Percentiles rank a stretch among this genome's conserved stretches.
These are phyloP conservation scores for Mortierella sp. DNA, from an alignment of 371 early-diverging fungal genomes.

Conservation along the genomic window DNA sequence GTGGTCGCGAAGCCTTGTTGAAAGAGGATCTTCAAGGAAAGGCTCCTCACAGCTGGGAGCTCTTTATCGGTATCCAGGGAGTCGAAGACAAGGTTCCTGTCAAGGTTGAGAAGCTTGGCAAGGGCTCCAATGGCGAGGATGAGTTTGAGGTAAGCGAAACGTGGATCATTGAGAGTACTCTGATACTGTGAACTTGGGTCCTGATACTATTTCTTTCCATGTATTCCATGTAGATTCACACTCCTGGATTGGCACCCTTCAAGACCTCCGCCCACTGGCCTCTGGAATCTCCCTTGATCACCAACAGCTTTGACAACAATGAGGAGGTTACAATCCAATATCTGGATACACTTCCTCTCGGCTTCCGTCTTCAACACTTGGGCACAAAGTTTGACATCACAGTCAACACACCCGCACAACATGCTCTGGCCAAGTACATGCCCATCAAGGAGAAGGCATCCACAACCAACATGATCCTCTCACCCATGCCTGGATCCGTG, in stretches of 20 bases:
- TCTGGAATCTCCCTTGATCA: conserved; percentile 78
- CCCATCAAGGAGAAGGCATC: conserved; percentile 79
- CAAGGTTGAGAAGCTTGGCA: conserved; percentile 51
- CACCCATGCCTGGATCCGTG: conserved; percentile 96
- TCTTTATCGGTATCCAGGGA: conserved; percentile 67
- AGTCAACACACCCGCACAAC: conserved; percentile 71
- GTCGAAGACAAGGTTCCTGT: conserved; percentile 59
- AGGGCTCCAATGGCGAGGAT: conserved; percentile 41
- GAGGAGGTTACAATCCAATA: conserved; percentile 80
- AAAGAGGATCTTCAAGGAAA: conserved; percentile 47
- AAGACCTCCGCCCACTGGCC: conserved; percentile 74
- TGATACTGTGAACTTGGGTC: no score
- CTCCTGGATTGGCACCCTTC: conserved; percentile 56
- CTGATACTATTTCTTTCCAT: conserved; percentile 1
- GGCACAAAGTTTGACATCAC: conserved; percentile 88
- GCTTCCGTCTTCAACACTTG: conserved; percentile 82
- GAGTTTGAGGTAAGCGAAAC: conserved; percentile 34
- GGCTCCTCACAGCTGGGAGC: conserved; percentile 57
- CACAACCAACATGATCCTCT: conserved; percentile 74
- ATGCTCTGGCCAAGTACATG: conserved; percentile 76
- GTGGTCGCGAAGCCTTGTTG: conserved; percentile 51
- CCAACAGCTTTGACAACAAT: conserved; percentile 60
- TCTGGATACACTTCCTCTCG: conserved; percentile 76
- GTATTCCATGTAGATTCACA: conserved; percentile 41
- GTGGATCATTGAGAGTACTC: conserved; percentile 15